Percentiles rank a stretch among this genome's conserved stretches.
These are phyloP conservation scores for Penicillium flavigenum DNA, from an alignment of 495 filamentous ascomycete genomes.

Conservation along the genomic window DNA sequence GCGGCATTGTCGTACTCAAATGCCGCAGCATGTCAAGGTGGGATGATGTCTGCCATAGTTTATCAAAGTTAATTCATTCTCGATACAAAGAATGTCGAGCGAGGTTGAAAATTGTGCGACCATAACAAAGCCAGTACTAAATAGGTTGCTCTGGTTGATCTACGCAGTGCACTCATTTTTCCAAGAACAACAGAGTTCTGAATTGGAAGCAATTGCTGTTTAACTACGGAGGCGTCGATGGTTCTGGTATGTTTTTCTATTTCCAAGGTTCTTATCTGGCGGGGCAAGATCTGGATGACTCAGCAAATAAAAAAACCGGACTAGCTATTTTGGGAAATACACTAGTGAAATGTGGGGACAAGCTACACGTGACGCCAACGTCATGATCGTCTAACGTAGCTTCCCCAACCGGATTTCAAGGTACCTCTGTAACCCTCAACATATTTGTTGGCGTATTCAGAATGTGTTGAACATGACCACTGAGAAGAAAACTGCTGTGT, in stretches of 20 bases:
- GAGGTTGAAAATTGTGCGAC: neutral
- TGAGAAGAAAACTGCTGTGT: slow-evolving; percentile 28
- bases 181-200: neutral
- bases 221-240: slow-evolving; percentile 5
- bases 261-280: slow-evolving; percentile 8
- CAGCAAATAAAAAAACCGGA: neutral
- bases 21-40: slow-evolving; percentile 6
- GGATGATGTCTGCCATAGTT: slow-evolving; percentile 3
- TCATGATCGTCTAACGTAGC: slow-evolving; percentile 12
- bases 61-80: neutral
- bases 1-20: slow-evolving; percentile 6
- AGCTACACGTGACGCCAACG: slow-evolving; percentile 28
- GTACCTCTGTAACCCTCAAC: neutral
- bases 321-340: neutral
- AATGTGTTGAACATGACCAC: slow-evolving; percentile 42
- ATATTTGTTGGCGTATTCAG: slow-evolving; percentile 10
- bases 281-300: slow-evolving; percentile 11
- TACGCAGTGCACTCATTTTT: neutral
- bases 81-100: slow-evolving; percentile 1
- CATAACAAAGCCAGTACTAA: neutral
- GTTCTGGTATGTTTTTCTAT: slow-evolving; percentile 1
- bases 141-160: neutral
- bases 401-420: slow-evolving; percentile 25
- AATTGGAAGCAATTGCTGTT: neutral
- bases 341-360: slow-evolving; percentile 12